Percentiles rank a stretch among this genome's conserved stretches.
Evolutionary conservation across 352 stramenopile genomes (phyloP).

Genomic region (Aphanomyces stellatus): DNA sequence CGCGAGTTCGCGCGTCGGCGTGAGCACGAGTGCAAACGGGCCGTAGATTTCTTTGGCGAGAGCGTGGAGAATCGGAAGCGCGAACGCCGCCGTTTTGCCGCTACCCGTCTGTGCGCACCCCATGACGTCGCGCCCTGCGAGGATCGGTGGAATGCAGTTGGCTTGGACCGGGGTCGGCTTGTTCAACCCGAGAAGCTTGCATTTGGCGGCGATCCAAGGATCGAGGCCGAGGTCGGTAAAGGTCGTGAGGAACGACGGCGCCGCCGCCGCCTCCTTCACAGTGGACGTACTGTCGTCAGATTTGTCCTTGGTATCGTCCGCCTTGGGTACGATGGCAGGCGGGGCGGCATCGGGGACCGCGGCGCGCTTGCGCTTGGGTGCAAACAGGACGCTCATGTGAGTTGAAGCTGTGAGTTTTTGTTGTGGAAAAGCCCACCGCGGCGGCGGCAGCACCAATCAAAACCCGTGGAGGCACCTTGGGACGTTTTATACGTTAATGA

Average conservation of each 20-base stretch:
- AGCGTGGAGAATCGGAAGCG: conserved; percentile 94
- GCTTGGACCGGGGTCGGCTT: conserved; percentile 86
- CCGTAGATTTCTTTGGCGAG: conserved; percentile 92
- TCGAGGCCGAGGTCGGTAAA: conserved; percentile 82
- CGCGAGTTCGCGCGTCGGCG: conserved; percentile 95
- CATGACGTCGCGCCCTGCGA: conserved; percentile 87
- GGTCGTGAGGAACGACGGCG: conserved; percentile 47
- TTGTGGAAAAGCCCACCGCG: no score
- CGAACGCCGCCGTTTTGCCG: conserved; percentile 98
- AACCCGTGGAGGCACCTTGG: no score
- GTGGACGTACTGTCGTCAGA: no score
- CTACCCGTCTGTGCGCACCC: conserved; percentile 91
- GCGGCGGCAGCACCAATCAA: no score
- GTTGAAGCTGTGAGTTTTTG: no score
- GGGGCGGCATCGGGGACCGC: background rate
- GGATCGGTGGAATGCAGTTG: conserved; percentile 85
- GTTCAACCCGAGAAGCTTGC: conserved; percentile 71
- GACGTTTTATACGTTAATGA: no score
- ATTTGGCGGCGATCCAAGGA: conserved; percentile 82
- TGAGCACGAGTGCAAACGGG: conserved; percentile 94
- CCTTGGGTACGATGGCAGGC: background rate
- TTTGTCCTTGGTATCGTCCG: background rate
- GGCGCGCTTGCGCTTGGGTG: conserved; percentile 9
- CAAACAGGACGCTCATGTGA: conserved; percentile 17
- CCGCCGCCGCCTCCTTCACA: conserved; percentile 24